Evolutionary conservation across 176 grass and related monocot species (phyloP), one percentile per base, ranked within the genome.

Genomic region (Hordeum marinum): DNA sequence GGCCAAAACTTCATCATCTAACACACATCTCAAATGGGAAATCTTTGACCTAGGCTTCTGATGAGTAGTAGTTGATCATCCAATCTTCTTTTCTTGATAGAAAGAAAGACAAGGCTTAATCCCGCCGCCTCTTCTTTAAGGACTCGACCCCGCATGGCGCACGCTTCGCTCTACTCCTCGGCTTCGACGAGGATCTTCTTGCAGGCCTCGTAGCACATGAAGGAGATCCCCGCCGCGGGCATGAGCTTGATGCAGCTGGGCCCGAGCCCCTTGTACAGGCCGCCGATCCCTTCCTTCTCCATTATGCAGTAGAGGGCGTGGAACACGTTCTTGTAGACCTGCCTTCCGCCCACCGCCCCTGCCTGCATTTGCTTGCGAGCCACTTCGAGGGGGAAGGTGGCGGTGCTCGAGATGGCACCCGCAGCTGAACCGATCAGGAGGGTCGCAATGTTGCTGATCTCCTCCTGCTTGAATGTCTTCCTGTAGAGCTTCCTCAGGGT

Each of bases 191-290:
- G 76, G 41, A 99, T 96, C 86, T 96, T 99, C 86, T 99, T 96
- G 76, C 96, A 99, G 26, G 96, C 94, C 82, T 99, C 94, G 4
- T 99, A 99, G 86, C 96, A 99, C 96, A 99, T 99, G 88, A 99
- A 99, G 0, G 93, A 96, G 76, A 99, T 99, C 63, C 96, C 96
- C 0, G 96, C 93, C 2, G 96, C 96, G 46, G 96, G 96, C 82
- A 99, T 91, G 55, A 99, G 64, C 84, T 99, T 99, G 84, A 96
- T 99, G 88, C 96, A 99, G 87, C 96, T 99, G 4, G 96, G 96
- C 12, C 91, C 96, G 21, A 99, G 87, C 0, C 94, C 96, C 80
- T 94, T 99, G 80, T 99, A 99, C 52, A 94, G 82, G 4, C 96
- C 96, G 0, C 92, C 82, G 1, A 99, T 63, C 50, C 96, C 96